Base-by-base conservation (phyloP, 1,284 basidiomycete species). In the Trichosporon faecale region DNA sequence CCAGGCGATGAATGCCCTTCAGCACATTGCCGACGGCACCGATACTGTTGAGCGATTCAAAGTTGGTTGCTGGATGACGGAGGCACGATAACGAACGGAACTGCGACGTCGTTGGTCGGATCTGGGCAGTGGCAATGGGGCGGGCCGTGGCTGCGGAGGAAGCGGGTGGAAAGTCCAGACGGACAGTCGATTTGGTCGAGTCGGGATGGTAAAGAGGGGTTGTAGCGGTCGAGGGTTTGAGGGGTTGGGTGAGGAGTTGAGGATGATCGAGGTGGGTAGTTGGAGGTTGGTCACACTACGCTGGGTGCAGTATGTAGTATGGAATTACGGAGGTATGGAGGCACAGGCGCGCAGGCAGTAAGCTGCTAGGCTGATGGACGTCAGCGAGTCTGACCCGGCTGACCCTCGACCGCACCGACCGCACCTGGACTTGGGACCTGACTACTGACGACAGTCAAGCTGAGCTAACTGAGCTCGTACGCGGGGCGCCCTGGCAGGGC, bases 351-450 rank as follows among this genome's bases (percentile, higher is more conserved):
- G n/a, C n/a, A n/a, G n/a, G n/a, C n/a, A n/a, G n/a, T n/a, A n/a
- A n/a, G n/a, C n/a, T n/a, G n/a, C n/a, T n/a, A n/a, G 49, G 49
- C 6, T 25, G 49, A 52, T 52, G 49, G 49, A 52, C 49, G 49
- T 52, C 49, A 52, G 18, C 49, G 49, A 7, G n/a, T n/a, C n/a
- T 9, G 21, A 25, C 3, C 21, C 21, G 49, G 23, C 49, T 52
- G 49, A 52, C 49, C 49, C 21, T n/a, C 18, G 40, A 5, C 40
- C 40, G 33, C 33, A 9, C 4, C 40, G 40, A 44, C 40, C 40
- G 49, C 49, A 52, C 49, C 49, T 52, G 49, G 49, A 52, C 49
- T 52, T 52, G 16, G 49, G 21, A 52, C 49, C 49, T 52, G 49
- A 52, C 49, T 18, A 44, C 40, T 52, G 49, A 52, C 49, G 49